Conservation (phyloP, 1,284 basidiomycete genomes). For the Xerocomus nothofagi region DNA sequence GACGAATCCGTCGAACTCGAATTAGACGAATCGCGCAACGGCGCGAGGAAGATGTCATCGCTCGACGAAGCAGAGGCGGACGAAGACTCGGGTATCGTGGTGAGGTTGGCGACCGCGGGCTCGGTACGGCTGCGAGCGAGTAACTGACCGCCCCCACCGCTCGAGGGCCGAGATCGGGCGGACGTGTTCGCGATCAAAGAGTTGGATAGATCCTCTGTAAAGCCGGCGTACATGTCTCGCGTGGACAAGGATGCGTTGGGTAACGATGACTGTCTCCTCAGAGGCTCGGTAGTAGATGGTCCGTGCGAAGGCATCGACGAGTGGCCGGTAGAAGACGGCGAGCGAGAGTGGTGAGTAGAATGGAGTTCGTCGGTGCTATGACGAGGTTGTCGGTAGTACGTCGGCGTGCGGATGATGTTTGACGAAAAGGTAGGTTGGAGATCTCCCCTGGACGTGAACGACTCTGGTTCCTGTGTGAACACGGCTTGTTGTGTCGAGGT, state of each 20-base stretch:
- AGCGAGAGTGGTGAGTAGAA: constrained; percentile 20
- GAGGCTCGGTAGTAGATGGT: constrained; percentile 18
- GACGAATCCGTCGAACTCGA: constrained; percentile 22
- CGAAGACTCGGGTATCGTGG: constrained; percentile 38
- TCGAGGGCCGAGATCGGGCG: constrained; percentile 19
- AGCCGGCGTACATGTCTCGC: constrained; percentile 33
- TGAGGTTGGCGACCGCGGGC: constrained; percentile 29
- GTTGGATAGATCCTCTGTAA: constrained; percentile 56
- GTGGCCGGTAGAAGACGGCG: constrained; percentile 27
- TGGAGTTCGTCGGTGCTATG: constrained; percentile 22
- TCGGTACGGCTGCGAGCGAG: constrained; percentile 38
- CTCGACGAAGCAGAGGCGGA: constrained; percentile 27
- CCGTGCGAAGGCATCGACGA: constrained; percentile 20
- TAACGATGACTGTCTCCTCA: constrained; percentile 31
- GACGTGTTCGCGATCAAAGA: constrained; percentile 46
- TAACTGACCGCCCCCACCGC: no score
- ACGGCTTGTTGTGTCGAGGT: constrained; percentile 21
- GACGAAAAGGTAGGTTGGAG: constrained; percentile 66
- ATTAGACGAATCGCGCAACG: constrained; percentile 16
- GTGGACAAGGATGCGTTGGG: constrained; percentile 24
- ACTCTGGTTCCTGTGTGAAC: constrained; percentile 31
- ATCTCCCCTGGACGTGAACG: constrained; percentile 48
- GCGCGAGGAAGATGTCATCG: constrained; percentile 27
- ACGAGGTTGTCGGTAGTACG: constrained; percentile 26
- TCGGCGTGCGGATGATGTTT: constrained; percentile 63